Evolutionary conservation across 1,284 basidiomycete species (phyloP), one percentile per base, ranked within the genome.

Genomic region (Ceratobasidium sp.): DNA sequence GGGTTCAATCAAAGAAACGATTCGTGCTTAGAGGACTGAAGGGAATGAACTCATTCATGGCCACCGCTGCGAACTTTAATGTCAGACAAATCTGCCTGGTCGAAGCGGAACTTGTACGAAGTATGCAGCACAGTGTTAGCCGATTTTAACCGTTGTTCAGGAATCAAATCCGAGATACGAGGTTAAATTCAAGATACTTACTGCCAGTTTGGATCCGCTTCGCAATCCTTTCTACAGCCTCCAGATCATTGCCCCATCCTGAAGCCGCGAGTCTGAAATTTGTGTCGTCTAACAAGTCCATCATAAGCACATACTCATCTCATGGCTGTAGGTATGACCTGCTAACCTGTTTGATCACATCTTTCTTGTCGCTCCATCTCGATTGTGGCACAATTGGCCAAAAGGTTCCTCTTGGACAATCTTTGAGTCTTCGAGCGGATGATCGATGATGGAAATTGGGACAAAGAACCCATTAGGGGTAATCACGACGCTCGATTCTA

Each of bases 361-460:
- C 71, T 31, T 49, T 61, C 49, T 75, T 61, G 31, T 75, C 71
- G 31, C 65, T 75, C 71, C 71, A 75, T 49, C 71, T 60, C 71
- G 65, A 54, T 28, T 64, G 35, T 1, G 71, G 71, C 6, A 75
- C n/a, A 13, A 75, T 75, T 13, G 71, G 71, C 71, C 71, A 45
- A 75, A 75, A n/a, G 71, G 71, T 20, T 75, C 71, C 39, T 75
- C 60, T n/a, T n/a, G 64, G 11, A 75, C 71, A 28, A 75, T 53
- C 26, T 75, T 75, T 60, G 60, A 64, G 35, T 75, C 71, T 11
- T 75, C 71, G 2, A 61, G 71, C 13, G 71, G 71, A 61, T 75
- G 64, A n/a, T 75, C 71, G 51, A 75, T 51, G 35, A 75, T 75
- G n/a, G 71, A 64, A 42, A 75, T 75, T 15, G 71, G 71, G 6